These are phyloP conservation scores for Exidia glandulosa DNA, from an alignment of 768 basidiomycete species.

Conservation along the genomic window DNA sequence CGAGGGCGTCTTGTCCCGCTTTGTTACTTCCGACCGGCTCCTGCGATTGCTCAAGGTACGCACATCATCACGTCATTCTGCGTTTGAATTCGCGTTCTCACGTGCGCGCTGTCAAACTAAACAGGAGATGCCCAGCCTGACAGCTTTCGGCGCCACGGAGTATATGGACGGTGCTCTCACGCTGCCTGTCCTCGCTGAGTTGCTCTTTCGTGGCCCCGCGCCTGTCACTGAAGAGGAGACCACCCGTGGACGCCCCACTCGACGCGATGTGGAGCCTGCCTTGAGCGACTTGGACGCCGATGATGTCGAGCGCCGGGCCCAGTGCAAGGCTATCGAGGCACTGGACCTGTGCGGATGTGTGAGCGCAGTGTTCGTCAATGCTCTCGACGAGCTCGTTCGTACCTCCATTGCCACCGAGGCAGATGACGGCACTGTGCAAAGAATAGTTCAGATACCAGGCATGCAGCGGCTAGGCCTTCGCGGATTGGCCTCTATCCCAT, in stretches of 20 bases:
- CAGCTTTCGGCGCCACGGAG: constrained; percentile 89
- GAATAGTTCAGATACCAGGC: constrained; percentile 52
- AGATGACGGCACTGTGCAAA: constrained; percentile 24
- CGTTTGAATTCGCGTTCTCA: constrained; percentile 1
- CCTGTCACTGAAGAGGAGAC: constrained; percentile 11
- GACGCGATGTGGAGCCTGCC: constrained; percentile 43
- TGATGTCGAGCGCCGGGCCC: constrained; percentile 59
- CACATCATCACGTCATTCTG: constrained; percentile 1
- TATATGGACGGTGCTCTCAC: constrained; percentile 95
- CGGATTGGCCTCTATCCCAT: constrained; percentile 67
- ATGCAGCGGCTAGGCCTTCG: constrained; percentile 71
- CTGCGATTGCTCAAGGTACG: constrained; percentile 65
- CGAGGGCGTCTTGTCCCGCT: constrained; percentile 79
- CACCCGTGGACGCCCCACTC: constrained; percentile 48
- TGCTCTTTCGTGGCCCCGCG: constrained; percentile 80
- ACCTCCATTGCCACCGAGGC: constrained; percentile 33
- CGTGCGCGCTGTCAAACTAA: constrained; percentile 2
- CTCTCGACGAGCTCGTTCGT: constrained; percentile 56
- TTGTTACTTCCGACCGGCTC: constrained; percentile 85
- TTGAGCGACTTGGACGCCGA: constrained; percentile 60
- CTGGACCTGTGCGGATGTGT: constrained; percentile 93
- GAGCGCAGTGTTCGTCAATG: constrained; percentile 79
- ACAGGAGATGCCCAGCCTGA: constrained; percentile 82
- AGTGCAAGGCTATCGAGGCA: constrained; percentile 73
- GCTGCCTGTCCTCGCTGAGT: constrained; percentile 72